Conservation (phyloP, 192 early-diverging fungal genomes). For the Dissophora ornata region DNA sequence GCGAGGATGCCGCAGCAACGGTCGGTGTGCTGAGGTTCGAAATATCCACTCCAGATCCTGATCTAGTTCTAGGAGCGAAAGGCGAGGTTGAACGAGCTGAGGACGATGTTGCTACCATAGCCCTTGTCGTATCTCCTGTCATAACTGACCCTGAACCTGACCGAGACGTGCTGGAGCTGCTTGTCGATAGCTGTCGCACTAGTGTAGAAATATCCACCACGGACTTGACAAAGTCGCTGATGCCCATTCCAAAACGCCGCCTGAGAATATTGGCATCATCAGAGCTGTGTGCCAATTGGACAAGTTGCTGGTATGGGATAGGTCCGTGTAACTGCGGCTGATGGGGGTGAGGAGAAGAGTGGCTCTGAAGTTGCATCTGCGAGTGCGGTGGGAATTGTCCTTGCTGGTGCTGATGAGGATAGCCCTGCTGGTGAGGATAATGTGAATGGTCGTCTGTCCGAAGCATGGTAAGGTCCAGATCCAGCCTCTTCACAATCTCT, state of each 20-base stretch:
- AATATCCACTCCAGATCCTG: slow-evolving; percentile 1
- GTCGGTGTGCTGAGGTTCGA: slow-evolving; percentile 4
- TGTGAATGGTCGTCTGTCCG: slow-evolving; percentile 27
- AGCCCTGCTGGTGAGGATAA: slow-evolving; percentile 11
- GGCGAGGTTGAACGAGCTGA: slow-evolving; percentile 15
- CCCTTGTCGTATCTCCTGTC: not conserved
- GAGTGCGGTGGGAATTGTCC: slow-evolving; percentile 4
- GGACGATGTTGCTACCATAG: slow-evolving; percentile 1
- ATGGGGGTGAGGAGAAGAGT: slow-evolving; percentile 22
- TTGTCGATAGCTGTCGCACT: slow-evolving; percentile 31
- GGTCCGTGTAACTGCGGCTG: slow-evolving; percentile 12
- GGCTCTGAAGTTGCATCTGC: slow-evolving; percentile 6
- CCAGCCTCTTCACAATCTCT: slow-evolving; percentile 45
- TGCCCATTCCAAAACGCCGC: slow-evolving; percentile 41
- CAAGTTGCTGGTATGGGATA: slow-evolving; percentile 2
- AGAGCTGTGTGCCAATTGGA: not conserved
- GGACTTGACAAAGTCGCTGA: slow-evolving; percentile 47
- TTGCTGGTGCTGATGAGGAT: slow-evolving; percentile 13
- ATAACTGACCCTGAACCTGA: slow-evolving; percentile 6
- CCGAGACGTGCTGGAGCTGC: not conserved
- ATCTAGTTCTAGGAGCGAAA: slow-evolving; percentile 9
- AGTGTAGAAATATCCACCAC: slow-evolving; percentile 48
- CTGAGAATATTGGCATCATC: slow-evolving; percentile 30
- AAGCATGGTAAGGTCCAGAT: slow-evolving; percentile 46
- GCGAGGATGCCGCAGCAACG: not conserved